phyloP scores from a whole-genome alignment of 257 asterid genomes.

The Euphrasia confusa region DNA sequence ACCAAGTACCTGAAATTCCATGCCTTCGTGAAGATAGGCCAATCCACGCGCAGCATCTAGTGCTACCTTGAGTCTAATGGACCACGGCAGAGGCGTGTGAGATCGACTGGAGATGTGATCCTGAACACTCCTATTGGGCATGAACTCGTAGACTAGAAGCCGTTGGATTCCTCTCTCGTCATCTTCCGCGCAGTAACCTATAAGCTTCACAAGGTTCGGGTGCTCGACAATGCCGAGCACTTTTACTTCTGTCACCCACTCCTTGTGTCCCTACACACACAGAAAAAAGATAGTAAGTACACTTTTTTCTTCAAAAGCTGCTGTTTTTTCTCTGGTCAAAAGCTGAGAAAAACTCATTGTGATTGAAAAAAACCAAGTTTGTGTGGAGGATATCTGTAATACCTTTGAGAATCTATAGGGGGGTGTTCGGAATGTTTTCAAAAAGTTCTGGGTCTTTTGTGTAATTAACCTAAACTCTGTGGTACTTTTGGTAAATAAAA shows the following conservation, averaged over 20 bases:
- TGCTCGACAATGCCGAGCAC: constrained; percentile 83
- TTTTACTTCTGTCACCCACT: constrained; percentile 91
- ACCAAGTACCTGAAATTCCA: constrained; percentile 74
- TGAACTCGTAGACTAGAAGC: constrained; percentile 65
- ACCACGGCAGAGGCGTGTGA: constrained; percentile 72
- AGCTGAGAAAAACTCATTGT: too few relatives aligned
- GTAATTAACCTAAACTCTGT: too few relatives aligned
- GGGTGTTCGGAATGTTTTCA: too few relatives aligned
- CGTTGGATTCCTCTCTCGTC: constrained; percentile 91
- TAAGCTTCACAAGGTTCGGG: constrained; percentile 74
- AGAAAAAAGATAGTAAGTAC: background rate
- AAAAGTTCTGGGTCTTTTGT: too few relatives aligned
- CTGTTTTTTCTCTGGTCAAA: background rate
- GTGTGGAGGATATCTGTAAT: too few relatives aligned
- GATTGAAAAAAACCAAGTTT: too few relatives aligned
- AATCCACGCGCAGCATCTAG: constrained; percentile 76
- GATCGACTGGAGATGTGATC: constrained; percentile 68
- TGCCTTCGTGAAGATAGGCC: constrained; percentile 85
- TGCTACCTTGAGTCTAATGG: constrained; percentile 58
- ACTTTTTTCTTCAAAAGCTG: background rate
- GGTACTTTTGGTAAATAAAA: too few relatives aligned
- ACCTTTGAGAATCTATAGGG: too few relatives aligned
- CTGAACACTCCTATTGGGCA: constrained; percentile 68
- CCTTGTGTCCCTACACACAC: constrained; percentile 72
- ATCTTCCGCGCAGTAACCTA: constrained; percentile 85